Evolutionary conservation across 768 basidiomycete species (phyloP), one percentile per base, ranked within the genome.

Genomic region (Boletales sp.): DNA sequence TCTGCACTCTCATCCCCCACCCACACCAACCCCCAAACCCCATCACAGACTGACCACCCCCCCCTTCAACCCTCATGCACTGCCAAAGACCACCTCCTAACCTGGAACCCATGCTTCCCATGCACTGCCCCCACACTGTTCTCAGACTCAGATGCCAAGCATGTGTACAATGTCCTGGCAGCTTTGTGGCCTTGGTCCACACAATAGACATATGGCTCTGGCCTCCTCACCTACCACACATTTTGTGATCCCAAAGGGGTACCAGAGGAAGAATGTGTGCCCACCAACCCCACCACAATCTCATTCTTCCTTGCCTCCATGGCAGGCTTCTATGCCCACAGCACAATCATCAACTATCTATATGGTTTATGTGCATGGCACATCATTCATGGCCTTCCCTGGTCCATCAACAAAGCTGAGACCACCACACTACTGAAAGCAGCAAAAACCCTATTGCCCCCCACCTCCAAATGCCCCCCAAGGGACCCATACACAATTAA

Each of bases 211-310:
- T 44, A 44, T 25, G 34, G 33, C 2, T 41, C 19, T 0, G 17
- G 33, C 5, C 37, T 46, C 3, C 31, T 46, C 0, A 25, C 37
- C 11, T 79, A 37, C 44, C 76, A 78, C 39, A 57, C 67, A 0
- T 76, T 70, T 47, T 77, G 76, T 46, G 72, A 80, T 15, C 36
- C 8, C 36, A 45, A 46, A 40, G 57, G 3, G 15, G 43, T 15
- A 3, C 46, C 46, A 30, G 30, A 46, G 6, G 3, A 13, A 0
- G 18, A 44, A 0, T 10, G n/a, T 2, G 32, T 18, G n/a, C 3
- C 64, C 65, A 0, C 55, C 52, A 0, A 5, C 7, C 8, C n/a
- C n/a, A n/a, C n/a, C n/a, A 54, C 2, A 18, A 19, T 1, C 36
- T 66, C 2, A 42, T 66, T 0, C 49, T 65, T 64, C 44, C 43